A percentile compares a stretch with the other conserved stretches of the same genome.
Conservation (phyloP, 2,329 filamentous ascomycete genomes). For the Colletotrichum lini region DNA sequence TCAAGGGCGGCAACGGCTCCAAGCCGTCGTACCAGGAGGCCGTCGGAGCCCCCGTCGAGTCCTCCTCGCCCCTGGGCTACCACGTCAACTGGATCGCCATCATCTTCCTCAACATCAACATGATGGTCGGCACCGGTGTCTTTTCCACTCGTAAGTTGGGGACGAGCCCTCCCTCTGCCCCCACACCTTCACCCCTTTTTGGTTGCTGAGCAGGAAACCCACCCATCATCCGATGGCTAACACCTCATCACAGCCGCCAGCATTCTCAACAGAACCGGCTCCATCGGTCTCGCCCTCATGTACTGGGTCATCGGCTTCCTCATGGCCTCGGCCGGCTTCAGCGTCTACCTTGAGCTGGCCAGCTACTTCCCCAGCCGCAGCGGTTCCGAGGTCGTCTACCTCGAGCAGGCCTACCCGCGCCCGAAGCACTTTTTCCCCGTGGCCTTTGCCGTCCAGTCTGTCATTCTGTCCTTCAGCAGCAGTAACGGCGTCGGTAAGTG, state of each 20-base stretch:
- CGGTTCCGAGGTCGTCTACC: constrained; percentile 76
- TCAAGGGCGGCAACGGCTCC: constrained; percentile 63
- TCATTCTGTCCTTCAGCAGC: constrained; percentile 76
- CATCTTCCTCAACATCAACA: constrained; percentile 72
- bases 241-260: constrained; percentile 60
- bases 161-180: not conserved
- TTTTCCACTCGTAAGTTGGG: constrained; percentile 73
- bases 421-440: constrained; percentile 76
- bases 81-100: constrained; percentile 69
- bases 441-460: constrained; percentile 74
- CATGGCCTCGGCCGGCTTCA: constrained; percentile 68
- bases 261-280: constrained; percentile 73
- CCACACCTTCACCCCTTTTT: too few species aligned
- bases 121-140: constrained; percentile 76
- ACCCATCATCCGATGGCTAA: not conserved
- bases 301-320: constrained; percentile 76
- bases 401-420: constrained; percentile 77
- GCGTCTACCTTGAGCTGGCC: constrained; percentile 74
- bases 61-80: constrained; percentile 71
- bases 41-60: constrained; percentile 73
- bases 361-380: constrained; percentile 77
- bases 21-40: constrained; percentile 71
- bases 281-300: constrained; percentile 72
- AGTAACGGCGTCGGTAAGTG: constrained; percentile 70
- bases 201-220: too few species aligned